A percentile compares a stretch with the other conserved stretches of the same genome.
phyloP scores from a whole-genome alignment of 495 filamentous ascomycete genomes.

The Podospora pseudoanserina region DNA sequence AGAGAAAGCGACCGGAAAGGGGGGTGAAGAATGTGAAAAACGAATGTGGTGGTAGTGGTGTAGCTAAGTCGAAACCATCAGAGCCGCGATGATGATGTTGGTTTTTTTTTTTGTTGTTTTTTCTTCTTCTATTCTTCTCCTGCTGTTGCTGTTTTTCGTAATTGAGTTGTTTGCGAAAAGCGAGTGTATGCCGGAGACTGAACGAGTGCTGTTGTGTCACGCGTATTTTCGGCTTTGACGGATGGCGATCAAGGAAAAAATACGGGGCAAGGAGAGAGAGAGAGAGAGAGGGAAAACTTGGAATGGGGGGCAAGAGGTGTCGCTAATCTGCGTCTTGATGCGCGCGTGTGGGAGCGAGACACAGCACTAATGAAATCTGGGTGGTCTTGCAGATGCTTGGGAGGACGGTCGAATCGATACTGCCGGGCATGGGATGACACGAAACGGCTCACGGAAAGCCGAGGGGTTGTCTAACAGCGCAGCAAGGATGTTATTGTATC shows the following conservation, averaged over 20 bases:
- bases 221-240: background rate
- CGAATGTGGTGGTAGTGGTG: background rate
- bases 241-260: background rate
- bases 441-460: background rate
- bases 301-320: constrained; percentile 1
- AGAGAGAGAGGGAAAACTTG: constrained; percentile 10
- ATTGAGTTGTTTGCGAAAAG: background rate
- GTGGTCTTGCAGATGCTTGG: background rate
- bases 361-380: constrained; percentile 3
- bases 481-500: background rate
- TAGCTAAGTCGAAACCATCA: background rate
- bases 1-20: constrained; percentile 16
- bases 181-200: background rate
- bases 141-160: background rate
- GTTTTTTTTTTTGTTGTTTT: background rate
- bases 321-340: background rate
- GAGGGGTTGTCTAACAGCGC: background rate
- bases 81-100: background rate
- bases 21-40: constrained; percentile 12
- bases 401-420: constrained; percentile 2
- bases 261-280: background rate
- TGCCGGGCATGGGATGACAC: background rate
- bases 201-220: background rate
- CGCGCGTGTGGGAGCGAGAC: background rate
- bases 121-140: background rate